These are phyloP conservation scores for Blastocystis sp. DNA, from an alignment of 352 stramenopile species.

Conservation along the genomic window DNA sequence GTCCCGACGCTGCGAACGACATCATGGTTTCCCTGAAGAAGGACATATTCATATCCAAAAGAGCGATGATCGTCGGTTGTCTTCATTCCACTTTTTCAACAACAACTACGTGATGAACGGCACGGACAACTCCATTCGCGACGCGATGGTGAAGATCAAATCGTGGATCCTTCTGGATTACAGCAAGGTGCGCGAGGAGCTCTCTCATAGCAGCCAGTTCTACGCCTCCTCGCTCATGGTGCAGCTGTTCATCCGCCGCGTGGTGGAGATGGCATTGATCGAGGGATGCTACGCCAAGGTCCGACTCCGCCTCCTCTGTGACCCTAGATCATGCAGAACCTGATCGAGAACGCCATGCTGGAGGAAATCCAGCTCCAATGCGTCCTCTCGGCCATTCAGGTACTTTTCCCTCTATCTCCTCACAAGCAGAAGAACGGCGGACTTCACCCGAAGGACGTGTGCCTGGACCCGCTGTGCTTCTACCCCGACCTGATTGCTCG, in stretches of 20 bases:
- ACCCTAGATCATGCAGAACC: conserved; percentile 29
- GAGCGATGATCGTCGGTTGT: not conserved
- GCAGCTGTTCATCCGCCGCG: conserved; percentile 50
- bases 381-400: conserved; percentile 23
- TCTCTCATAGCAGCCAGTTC: not conserved
- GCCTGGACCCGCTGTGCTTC: conserved; percentile 18
- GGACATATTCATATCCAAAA: conserved; percentile 44
- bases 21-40: conserved; percentile 29
- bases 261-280: conserved; percentile 60
- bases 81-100: conserved; percentile 53
- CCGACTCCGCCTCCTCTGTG: not conserved
- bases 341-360: conserved; percentile 35
- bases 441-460: conserved; percentile 17
- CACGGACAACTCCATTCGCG: conserved; percentile 14
- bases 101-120: conserved; percentile 55
- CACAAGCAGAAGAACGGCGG: conserved; percentile 32
- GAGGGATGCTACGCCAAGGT: conserved; percentile 52
- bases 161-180: conserved; percentile 27
- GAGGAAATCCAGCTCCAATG: conserved; percentile 52
- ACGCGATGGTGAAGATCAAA: conserved; percentile 7
- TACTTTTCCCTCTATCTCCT: not conserved
- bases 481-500: conserved; percentile 27
- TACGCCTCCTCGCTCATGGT: conserved; percentile 54
- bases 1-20: not conserved
- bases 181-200: not conserved